Conservation (phyloP, 768 basidiomycete species). For the Amanita pallidorosea region DNA sequence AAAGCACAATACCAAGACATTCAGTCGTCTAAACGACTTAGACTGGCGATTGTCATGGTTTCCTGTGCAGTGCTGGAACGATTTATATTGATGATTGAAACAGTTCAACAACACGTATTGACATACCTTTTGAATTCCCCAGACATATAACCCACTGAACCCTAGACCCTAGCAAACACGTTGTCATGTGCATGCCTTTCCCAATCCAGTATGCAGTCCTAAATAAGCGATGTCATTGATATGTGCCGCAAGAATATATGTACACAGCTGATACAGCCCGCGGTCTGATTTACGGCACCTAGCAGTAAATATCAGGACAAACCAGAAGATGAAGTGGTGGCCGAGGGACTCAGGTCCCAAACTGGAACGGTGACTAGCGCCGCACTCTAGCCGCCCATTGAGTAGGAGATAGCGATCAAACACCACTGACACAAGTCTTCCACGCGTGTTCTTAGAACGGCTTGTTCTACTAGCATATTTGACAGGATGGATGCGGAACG, state of each 20-base stretch:
- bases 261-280: neutral
- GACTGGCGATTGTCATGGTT: neutral
- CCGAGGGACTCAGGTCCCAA: neutral
- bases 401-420: neutral
- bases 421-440: conserved; percentile 4
- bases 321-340: conserved; percentile 1
- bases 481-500: neutral
- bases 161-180: neutral
- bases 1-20: no score
- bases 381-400: conserved; percentile 8
- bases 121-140: neutral
- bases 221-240: neutral
- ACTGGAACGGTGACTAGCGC: conserved; percentile 3
- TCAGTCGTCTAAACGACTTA: neutral
- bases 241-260: neutral
- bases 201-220: neutral
- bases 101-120: neutral
- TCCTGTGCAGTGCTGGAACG: neutral
- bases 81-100: neutral
- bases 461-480: conserved; percentile 1
- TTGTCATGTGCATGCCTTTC: neutral
- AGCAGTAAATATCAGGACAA: neutral
- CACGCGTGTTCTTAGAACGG: conserved; percentile 1
- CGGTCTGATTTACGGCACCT: neutral
- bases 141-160: neutral